Conservation (phyloP, 352 stramenopile genomes). For the Globisporangium rhizosaccharum region DNA sequence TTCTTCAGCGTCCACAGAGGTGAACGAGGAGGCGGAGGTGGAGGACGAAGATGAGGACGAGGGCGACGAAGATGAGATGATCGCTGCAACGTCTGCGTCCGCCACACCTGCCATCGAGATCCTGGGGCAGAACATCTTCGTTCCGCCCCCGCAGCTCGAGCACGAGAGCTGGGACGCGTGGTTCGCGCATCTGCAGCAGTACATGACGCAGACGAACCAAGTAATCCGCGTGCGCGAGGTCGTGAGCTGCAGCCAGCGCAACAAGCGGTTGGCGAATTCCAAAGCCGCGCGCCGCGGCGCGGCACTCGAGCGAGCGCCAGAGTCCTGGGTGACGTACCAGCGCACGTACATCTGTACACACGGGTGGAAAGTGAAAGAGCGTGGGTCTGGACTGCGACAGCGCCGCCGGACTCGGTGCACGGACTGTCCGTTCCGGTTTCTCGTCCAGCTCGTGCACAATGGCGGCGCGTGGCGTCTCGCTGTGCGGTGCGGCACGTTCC, state of each 20-base stretch:
- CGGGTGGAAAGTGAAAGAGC: neutral
- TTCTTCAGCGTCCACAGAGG: too few species aligned
- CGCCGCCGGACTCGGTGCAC: neutral
- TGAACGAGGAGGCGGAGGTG: too few species aligned
- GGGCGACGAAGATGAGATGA: too few species aligned
- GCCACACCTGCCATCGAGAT: too few species aligned
- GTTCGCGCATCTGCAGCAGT: neutral
- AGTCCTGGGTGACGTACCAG: neutral
- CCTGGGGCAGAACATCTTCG: neutral
- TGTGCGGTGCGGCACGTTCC: neutral
- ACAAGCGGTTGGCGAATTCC: neutral
- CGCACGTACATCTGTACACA: neutral
- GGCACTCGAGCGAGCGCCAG: neutral
- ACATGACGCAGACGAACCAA: neutral
- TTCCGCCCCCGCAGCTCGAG: neutral
- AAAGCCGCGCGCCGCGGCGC: neutral
- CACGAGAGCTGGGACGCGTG: neutral
- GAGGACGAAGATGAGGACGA: too few species aligned
- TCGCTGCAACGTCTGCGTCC: too few species aligned
- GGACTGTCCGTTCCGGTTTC: neutral
- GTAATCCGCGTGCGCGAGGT: conserved; percentile 5
- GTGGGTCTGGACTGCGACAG: neutral
- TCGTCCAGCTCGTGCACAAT: neutral
- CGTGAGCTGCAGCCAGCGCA: conserved; percentile 3
- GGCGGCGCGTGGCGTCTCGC: neutral